Base-by-base conservation (phyloP, 371 early-diverging fungal species). In the Rhizopus stolonifer region DNA sequence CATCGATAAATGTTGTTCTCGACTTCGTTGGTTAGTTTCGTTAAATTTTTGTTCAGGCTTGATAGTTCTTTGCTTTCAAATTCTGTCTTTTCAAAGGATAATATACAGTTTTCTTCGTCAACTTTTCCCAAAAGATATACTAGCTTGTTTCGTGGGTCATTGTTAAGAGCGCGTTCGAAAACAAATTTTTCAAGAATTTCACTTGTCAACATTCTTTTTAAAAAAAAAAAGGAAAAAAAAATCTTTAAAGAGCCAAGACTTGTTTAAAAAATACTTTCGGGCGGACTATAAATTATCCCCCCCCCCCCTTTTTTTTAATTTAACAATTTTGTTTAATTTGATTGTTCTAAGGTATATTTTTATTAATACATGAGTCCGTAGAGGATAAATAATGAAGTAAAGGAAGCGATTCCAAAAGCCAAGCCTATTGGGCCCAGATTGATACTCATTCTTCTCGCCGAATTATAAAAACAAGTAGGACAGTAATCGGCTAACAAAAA, bases 1-100 rank as follows among this genome's bases (percentile, higher is more conserved):
- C 85, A 83, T 24, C 74, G 65, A 52, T 87, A 87, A 31, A 87
- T 82, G 49, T 84, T 84, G 61, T 87, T 87, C 21, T 69, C 67
- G 0, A 73, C 77, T 13, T 62, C 54, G 1, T 56, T 36, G 1
- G 48, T 50, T 18, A 46, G 40, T 3, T 40, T 15, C 4, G 18
- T 13, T 7, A 74, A 60, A 5, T 58, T 51, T 2, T 49, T 50
- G 7, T 77, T 59, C 47, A 85, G 49, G 15, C 50, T 52, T 9
- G 60, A 40, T 7, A 72, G 15, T 22, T 69, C 65, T 15, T 59
- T 40, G 18, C 67, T 69, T 13, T 70, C 65, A 54, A 78, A 85
- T 38, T 69, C 71, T 13, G 73, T 64, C 56, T 80, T 83, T 56
- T 87, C 85, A 44, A 84, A 74, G 0, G 67, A 59, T 4, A 75